These are phyloP conservation scores for Microdochium nivale DNA, from an alignment of 2,329 filamentous ascomycete species.

Conservation along the genomic window DNA sequence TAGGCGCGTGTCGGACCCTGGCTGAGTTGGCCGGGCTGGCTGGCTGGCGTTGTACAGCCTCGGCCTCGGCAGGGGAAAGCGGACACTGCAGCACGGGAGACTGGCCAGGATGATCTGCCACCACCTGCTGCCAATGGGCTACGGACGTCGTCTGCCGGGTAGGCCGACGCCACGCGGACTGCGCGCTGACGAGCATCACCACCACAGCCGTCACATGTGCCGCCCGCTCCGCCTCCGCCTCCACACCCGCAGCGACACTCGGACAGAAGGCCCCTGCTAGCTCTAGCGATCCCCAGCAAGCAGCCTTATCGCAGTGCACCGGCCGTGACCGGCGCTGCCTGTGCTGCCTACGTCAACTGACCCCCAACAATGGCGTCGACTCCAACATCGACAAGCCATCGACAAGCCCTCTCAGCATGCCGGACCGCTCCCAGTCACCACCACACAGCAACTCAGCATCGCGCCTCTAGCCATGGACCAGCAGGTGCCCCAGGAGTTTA, in stretches of 20 bases:
- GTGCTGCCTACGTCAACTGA: background rate
- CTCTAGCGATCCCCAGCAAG: background rate
- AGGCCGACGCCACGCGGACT: background rate
- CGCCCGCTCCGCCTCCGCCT: background rate
- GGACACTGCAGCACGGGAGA: too few species aligned
- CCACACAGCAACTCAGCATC: slow-evolving; percentile 1
- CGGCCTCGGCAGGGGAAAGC: background rate
- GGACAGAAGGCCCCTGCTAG: too few species aligned
- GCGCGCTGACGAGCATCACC: background rate
- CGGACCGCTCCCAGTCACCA: background rate
- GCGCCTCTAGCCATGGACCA: slow-evolving; percentile 31
- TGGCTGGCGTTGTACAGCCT: background rate
- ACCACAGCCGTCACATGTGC: background rate
- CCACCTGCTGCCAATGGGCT: too few species aligned
- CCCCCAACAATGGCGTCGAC: too few species aligned
- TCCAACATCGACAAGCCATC: background rate
- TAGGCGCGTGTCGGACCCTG: background rate
- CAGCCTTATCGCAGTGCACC: background rate
- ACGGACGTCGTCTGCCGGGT: background rate
- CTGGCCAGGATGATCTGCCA: too few species aligned
- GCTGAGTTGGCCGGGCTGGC: too few species aligned
- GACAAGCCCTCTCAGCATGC: background rate
- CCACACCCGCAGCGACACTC: too few species aligned
- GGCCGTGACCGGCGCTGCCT: background rate
- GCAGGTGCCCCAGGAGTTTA: slow-evolving; percentile 70